These are phyloP conservation scores for Thermoascus crustaceus DNA, from an alignment of 2,329 filamentous ascomycete genomes.

Conservation along the genomic window DNA sequence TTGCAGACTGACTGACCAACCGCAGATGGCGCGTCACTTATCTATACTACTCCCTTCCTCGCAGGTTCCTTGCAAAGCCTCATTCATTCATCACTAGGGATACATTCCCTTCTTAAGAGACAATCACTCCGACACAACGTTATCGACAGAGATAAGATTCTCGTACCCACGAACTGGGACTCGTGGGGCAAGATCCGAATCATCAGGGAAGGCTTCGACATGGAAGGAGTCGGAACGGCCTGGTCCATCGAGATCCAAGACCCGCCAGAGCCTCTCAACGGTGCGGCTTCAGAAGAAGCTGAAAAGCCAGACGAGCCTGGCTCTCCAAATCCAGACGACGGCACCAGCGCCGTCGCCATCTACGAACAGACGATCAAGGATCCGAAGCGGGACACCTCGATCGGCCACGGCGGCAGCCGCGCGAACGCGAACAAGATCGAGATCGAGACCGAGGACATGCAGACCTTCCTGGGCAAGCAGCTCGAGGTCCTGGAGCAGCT, in stretches of 20 bases:
- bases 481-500: constrained; percentile 64
- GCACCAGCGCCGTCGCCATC: constrained; percentile 57
- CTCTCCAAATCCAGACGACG: constrained; percentile 21
- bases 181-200: constrained; percentile 97
- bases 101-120: constrained; percentile 72
- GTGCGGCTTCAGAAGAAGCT: constrained; percentile 18
- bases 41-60: constrained; percentile 72
- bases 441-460: constrained; percentile 63
- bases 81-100: constrained; percentile 76
- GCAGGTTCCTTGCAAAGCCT: constrained; percentile 70
- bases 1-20: constrained; percentile 10
- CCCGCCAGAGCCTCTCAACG: constrained; percentile 22
- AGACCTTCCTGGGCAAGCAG: constrained; percentile 69
- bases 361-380: constrained; percentile 77
- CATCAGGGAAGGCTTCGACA: constrained; percentile 82
- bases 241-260: constrained; percentile 80
- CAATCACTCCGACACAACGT: constrained; percentile 80
- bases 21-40: constrained; percentile 70
- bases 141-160: constrained; percentile 86
- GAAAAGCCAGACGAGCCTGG: constrained; percentile 16
- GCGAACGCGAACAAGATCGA: constrained; percentile 41
- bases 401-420: constrained; percentile 43
- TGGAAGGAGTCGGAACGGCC: constrained; percentile 72
- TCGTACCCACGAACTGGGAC: constrained; percentile 95
- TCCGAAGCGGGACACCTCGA: constrained; percentile 56